These are phyloP conservation scores for Drechslera avenae DNA, from an alignment of 2,329 filamentous ascomycete species.

Conservation along the genomic window DNA sequence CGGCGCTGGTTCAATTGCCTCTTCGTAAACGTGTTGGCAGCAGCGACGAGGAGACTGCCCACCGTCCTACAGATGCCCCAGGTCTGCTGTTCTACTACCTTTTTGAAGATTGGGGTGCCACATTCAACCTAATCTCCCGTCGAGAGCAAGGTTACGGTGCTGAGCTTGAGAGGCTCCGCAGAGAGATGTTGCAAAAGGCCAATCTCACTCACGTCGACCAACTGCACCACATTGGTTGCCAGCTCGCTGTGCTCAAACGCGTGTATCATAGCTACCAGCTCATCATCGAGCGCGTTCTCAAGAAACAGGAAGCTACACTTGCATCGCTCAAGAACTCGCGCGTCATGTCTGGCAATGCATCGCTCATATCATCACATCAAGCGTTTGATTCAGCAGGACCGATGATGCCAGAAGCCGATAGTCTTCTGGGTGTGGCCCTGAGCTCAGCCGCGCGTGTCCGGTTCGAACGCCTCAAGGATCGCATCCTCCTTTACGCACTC, in stretches of 20 bases:
- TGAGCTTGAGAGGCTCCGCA: slow-evolving; percentile 57
- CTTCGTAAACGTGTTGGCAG: slow-evolving; percentile 53
- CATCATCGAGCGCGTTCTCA: slow-evolving; percentile 64
- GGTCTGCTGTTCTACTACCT: slow-evolving; percentile 69
- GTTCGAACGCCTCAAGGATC: slow-evolving; percentile 64
- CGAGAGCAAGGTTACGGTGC: slow-evolving; percentile 54
- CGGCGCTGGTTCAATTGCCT: slow-evolving; percentile 51
- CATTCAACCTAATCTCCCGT: slow-evolving; percentile 61
- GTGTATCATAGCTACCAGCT: slow-evolving; percentile 66
- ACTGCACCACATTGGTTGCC: slow-evolving; percentile 65
- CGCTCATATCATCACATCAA: slow-evolving; percentile 33
- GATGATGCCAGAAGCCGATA: slow-evolving; percentile 44
- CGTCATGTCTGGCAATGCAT: slow-evolving; percentile 42
- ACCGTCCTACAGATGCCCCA: slow-evolving; percentile 59
- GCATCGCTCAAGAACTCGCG: slow-evolving; percentile 53
- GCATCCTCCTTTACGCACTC: slow-evolving; percentile 65
- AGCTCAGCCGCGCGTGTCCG: slow-evolving; percentile 59
- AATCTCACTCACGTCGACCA: slow-evolving; percentile 54
- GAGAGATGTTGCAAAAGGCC: slow-evolving; percentile 60
- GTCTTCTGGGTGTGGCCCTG: slow-evolving; percentile 52
- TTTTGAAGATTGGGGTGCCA: slow-evolving; percentile 69
- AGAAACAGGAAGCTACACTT: slow-evolving; percentile 51
- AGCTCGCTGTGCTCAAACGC: slow-evolving; percentile 64
- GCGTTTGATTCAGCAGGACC: slow-evolving; percentile 21
- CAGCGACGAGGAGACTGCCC: slow-evolving; percentile 53